These are phyloP conservation scores for Termitomyces sp. DNA, from an alignment of 768 basidiomycete genomes.

Conservation along the genomic window DNA sequence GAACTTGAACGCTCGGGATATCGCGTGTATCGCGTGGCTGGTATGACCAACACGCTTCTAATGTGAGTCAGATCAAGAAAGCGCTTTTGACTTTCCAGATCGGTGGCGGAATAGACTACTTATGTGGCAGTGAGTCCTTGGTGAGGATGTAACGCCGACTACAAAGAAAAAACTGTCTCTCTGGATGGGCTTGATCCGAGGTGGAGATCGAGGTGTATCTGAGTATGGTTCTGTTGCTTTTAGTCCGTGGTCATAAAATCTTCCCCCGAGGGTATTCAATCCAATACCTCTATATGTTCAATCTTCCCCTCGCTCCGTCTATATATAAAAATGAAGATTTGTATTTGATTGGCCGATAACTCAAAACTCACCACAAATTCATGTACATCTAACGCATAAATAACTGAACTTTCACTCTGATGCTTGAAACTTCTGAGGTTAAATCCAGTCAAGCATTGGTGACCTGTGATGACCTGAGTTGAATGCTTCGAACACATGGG, in stretches of 20 bases:
- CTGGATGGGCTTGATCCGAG: slow-evolving; percentile 2
- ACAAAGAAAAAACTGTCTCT: background rate
- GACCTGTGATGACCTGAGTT: background rate
- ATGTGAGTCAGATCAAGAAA: background rate
- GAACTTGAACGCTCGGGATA: background rate
- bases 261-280: slow-evolving; percentile 3
- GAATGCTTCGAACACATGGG: background rate
- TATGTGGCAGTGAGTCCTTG: background rate
- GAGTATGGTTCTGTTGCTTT: background rate
- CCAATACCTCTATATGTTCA: background rate
- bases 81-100: background rate
- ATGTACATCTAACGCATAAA: background rate
- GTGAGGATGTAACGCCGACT: background rate
- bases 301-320: background rate
- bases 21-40: too few relatives aligned
- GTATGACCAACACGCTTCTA: background rate
- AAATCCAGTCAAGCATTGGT: background rate
- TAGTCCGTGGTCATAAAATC: slow-evolving; percentile 1
- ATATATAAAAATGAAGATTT: background rate
- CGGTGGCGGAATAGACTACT: background rate
- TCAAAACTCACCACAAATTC: background rate
- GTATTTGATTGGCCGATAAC: background rate
- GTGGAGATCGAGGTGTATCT: background rate
- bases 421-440: background rate
- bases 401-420: background rate